These are phyloP conservation scores for Colletotrichum magnum DNA, from an alignment of 2,329 filamentous ascomycete genomes.

Conservation along the genomic window DNA sequence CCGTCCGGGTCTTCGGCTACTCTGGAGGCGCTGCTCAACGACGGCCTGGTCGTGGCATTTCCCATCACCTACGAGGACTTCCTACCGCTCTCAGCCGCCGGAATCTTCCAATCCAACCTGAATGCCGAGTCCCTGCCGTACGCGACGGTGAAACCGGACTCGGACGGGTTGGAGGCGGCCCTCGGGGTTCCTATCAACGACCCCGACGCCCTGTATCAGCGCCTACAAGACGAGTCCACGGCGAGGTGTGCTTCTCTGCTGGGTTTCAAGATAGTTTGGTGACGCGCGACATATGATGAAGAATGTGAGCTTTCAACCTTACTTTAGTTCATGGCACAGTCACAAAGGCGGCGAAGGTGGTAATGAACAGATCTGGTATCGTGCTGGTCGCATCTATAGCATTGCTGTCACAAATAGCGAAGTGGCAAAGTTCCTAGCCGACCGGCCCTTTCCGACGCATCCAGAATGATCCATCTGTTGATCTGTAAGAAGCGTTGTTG, in stretches of 20 bases:
- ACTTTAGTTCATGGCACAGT: no score
- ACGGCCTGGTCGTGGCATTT: conserved; percentile 50
- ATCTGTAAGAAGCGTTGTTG: no score
- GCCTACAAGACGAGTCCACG: neutral
- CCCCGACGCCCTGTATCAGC: neutral
- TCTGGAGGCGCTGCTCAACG: conserved; percentile 50
- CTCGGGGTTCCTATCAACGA: neutral
- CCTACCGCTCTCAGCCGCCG: conserved; percentile 64
- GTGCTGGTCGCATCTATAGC: no score
- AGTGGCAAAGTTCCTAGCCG: no score
- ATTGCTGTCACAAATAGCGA: no score
- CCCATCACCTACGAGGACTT: conserved; percentile 69
- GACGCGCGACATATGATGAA: no score
- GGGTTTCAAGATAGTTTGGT: neutral
- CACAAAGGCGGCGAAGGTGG: no score
- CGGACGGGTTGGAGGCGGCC: neutral
- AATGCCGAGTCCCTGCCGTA: neutral
- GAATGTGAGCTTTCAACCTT: no score
- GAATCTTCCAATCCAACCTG: conserved; percentile 64
- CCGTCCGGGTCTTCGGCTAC: neutral
- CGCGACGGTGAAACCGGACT: neutral
- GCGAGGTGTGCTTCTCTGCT: neutral
- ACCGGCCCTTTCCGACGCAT: no score
- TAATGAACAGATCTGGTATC: no score
- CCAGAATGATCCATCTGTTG: no score